A percentile compares a stretch with the other conserved stretches of the same genome.
Evolutionary conservation across 768 basidiomycete species (phyloP).

Genomic region (Clitopilus hobsonii): DNA sequence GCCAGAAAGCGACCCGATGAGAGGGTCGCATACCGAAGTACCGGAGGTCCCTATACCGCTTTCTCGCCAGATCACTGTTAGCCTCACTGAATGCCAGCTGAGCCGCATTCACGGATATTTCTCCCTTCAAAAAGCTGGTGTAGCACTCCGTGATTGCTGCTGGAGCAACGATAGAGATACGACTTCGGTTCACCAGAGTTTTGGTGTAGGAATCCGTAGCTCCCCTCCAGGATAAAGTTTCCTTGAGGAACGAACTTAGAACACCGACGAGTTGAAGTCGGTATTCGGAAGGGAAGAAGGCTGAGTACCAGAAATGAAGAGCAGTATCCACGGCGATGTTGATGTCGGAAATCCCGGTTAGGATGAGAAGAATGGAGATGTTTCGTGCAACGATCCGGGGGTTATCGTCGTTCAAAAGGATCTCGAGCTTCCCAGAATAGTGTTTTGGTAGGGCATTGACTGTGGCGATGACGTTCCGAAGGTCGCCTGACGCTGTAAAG

Average conservation of each 20-base stretch:
- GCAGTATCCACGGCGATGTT: not conserved
- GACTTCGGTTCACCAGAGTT: too few relatives aligned
- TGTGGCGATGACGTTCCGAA: not conserved
- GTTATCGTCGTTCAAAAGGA: not conserved
- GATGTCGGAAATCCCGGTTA: not conserved
- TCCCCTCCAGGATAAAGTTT: too few relatives aligned
- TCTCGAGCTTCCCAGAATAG: not conserved
- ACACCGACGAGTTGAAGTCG: too few relatives aligned
- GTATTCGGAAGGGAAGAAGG: not conserved
- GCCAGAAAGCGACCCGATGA: not conserved
- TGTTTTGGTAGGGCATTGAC: not conserved
- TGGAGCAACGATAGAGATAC: too few relatives aligned
- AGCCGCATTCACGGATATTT: too few relatives aligned
- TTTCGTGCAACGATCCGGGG: not conserved
- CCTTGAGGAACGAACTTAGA: too few relatives aligned
- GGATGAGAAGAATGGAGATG: not conserved
- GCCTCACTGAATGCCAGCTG: too few relatives aligned
- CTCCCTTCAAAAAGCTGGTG: too few relatives aligned
- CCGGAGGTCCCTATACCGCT: not conserved
- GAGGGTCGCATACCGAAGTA: not conserved
- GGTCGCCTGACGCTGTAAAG: not conserved
- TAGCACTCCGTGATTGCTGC: too few relatives aligned
- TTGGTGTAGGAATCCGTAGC: too few relatives aligned
- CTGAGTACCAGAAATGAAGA: constrained; percentile 1
- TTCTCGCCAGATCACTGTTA: not conserved